Evolutionary conservation across 768 basidiomycete species (phyloP), one percentile per base, ranked within the genome.

Genomic region (Mycena venus): DNA sequence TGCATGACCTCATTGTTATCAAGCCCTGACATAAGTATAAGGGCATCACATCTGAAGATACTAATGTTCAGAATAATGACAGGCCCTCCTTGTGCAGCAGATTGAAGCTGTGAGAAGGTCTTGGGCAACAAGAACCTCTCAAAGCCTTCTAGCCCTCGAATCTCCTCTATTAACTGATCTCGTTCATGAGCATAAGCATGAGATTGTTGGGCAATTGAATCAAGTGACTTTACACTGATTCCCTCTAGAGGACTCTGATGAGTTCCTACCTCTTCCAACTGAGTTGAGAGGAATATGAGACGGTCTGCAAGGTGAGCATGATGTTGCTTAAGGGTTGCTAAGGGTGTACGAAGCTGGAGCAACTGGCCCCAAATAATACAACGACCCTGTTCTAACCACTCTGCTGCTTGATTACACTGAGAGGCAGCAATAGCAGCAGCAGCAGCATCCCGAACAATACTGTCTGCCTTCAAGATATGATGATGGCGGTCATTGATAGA

Each of bases 51-150:
- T 17, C 17, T 72, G 44, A 25, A 61, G 25, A 21, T 63, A 86
- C 79, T 77, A 31, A 82, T 71, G 44, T 86, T 87, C 62, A 87
- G 75, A 15, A 88, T 70, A 23, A 86, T 81, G 15, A 85, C 79
- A 6, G 84, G 83, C 1, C 84, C 85, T 1, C 66, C 78, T 2
- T 70, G 55, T 2, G 83, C 80, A 23, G 79, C 78, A 3, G 19
- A 55, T 25, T 70, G 72, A 19, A 82, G 58, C 29, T 68, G 36
- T 25, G 75, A 73, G 40, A 77, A 76, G 31, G 79, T 75, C 17
- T 58, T 56, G 0, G 82, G 80, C 27, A 64, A 67, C 44, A 86
- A 74, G 66, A 86, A 85, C 10, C 79, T 69, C 27, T 80, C 74
- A 67, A 85, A 83, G 14, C 81, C 82, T 25, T 75, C 75, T 36